Evolutionary conservation across 2,329 filamentous ascomycete genomes (phyloP), one percentile per base, ranked within the genome.

Genomic region (Cladorrhinum sp.): DNA sequence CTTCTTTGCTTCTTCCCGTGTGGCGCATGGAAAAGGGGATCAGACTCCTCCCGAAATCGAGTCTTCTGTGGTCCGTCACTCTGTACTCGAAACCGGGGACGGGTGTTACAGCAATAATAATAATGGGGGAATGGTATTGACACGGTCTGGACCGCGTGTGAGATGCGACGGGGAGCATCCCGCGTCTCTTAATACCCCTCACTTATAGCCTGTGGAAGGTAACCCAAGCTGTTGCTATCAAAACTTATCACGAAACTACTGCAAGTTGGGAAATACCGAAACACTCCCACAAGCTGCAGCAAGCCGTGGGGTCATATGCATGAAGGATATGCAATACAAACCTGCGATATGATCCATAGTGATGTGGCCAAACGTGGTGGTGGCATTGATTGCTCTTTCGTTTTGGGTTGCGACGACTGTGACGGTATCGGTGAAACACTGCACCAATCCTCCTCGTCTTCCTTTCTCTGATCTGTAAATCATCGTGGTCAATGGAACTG

Each of bases 121-220:
- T 41, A 45, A 45, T 45, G 16, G 55, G 62, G 58, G 48, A 51
- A n/a, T 59, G 25, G 38, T 63, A 63, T 63, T 59, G 62, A 63
- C 55, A 61, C 55, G 58, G 54, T 48, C 24, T 7, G n/a, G 32
- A 32, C 23, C 38, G 50, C 23, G 20, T 50, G 51, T 55, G 57
- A 53, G 38, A 52, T 54, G 57, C 55, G 50, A 49, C 57, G 36
- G 45, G 18, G 18, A 23, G 16, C 18, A 57, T 23, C 55, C 55
- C 23, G 48, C 20, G 18, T 52, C 24, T 25, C 56, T 57, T 38
- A 32, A 24, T 55, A 38, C 59, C 59, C 54, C 59, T 61, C 59
- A 57, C 50, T 41, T 59, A 55, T 61, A 61, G 38, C 41, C 41
- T 45, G 41, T 18, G 41, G 16, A 41, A 16, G 16, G 16, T 13